phyloP scores from a whole-genome alignment of 192 early-diverging fungal species.

The Rhizoclosmatium sp. region DNA sequence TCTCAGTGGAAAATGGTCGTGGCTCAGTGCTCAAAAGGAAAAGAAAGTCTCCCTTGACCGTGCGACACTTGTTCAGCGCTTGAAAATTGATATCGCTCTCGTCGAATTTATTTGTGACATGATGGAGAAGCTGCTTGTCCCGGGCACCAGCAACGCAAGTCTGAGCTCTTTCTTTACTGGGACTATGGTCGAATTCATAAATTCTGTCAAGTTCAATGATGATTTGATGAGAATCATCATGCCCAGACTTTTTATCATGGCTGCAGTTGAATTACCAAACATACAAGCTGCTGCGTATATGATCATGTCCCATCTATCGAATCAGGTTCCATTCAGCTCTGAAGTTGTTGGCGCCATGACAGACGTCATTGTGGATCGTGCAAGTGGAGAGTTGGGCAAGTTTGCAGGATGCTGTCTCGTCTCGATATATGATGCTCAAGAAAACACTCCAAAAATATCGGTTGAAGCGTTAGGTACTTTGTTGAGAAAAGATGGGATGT shows the following conservation, averaged over 20 bases:
- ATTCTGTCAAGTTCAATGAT: slow-evolving; percentile 56
- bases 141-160: slow-evolving; percentile 53
- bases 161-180: slow-evolving; percentile 74
- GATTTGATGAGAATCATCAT: slow-evolving; percentile 66
- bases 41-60: slow-evolving; percentile 71
- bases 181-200: slow-evolving; percentile 66
- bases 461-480: not conserved
- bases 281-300: slow-evolving; percentile 61
- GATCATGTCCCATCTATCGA: slow-evolving; percentile 71
- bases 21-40: slow-evolving; percentile 65
- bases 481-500: not conserved
- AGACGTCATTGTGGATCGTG: slow-evolving; percentile 49
- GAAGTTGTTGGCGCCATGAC: slow-evolving; percentile 57
- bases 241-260: slow-evolving; percentile 60
- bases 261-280: slow-evolving; percentile 58
- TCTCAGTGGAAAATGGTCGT: slow-evolving; percentile 51
- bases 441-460: slow-evolving; percentile 6
- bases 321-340: slow-evolving; percentile 51
- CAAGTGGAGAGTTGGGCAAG: slow-evolving; percentile 33
- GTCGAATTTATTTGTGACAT: slow-evolving; percentile 82
- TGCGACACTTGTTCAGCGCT: slow-evolving; percentile 71
- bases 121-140: slow-evolving; percentile 31
- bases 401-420: slow-evolving; percentile 33
- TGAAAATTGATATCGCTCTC: slow-evolving; percentile 71
- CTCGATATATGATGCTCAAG: slow-evolving; percentile 34